A percentile compares a stretch with the other conserved stretches of the same genome.
phyloP scores from a whole-genome alignment of 495 filamentous ascomycete genomes.

The Aspergillus leporis region DNA sequence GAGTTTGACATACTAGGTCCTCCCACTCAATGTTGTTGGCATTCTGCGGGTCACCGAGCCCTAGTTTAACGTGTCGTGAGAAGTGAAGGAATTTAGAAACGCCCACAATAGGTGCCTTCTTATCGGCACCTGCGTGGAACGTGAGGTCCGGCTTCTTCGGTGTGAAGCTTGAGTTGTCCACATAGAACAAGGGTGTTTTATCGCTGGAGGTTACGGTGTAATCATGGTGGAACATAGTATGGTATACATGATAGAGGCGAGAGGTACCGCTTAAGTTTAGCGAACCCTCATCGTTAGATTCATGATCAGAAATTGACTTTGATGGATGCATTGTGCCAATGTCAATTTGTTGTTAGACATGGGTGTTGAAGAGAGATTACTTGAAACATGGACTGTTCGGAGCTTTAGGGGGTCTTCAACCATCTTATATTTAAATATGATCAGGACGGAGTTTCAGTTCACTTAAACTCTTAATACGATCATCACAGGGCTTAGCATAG shows the following conservation, averaged over 20 bases:
- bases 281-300: not conserved
- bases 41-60: slow-evolving; percentile 30
- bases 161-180: slow-evolving; percentile 29
- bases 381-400: not conserved
- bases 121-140: slow-evolving; percentile 31
- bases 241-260: slow-evolving; percentile 25
- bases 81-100: slow-evolving; percentile 38
- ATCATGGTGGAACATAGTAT: slow-evolving; percentile 27
- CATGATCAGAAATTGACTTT: not conserved
- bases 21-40: slow-evolving; percentile 27
- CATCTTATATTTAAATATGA: not conserved
- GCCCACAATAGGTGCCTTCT: slow-evolving; percentile 26
- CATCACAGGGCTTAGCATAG: slow-evolving; percentile 1
- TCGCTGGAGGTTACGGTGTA: slow-evolving; percentile 28
- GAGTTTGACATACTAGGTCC: slow-evolving; percentile 25
- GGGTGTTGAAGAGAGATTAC: not conserved
- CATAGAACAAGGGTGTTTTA: slow-evolving; percentile 26
- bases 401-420: not conserved
- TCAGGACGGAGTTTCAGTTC: not conserved
- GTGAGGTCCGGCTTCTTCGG: slow-evolving; percentile 37
- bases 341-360: not conserved
- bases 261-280: not conserved
- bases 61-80: slow-evolving; percentile 33
- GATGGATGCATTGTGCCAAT: not conserved
- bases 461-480: not conserved